Conservation (phyloP, 257 asterid species). For the Echium plantagineum region DNA sequence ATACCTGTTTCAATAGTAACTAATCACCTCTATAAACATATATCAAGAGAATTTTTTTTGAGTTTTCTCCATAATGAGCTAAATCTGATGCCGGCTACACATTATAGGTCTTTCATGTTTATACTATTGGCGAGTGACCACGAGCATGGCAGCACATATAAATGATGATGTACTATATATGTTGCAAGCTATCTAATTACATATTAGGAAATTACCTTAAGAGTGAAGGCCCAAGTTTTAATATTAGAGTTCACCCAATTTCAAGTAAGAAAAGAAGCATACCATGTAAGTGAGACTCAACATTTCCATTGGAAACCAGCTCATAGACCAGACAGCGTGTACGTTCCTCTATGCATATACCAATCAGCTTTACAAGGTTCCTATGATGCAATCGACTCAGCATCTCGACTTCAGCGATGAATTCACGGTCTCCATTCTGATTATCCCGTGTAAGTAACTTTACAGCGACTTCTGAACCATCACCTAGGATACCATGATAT, state of each 20-base stretch:
- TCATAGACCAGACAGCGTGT: slow-evolving; percentile 88
- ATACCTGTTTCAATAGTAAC: slow-evolving; percentile 42
- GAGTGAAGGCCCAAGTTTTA: not conserved
- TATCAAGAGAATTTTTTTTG: not conserved
- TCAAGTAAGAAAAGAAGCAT: slow-evolving; percentile 11
- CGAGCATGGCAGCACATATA: too few species aligned
- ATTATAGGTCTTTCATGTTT: too few species aligned
- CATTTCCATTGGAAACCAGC: slow-evolving; percentile 83
- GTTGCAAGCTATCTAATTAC: not conserved
- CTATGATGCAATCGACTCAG: slow-evolving; percentile 97
- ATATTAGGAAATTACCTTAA: not conserved
- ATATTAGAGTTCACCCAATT: not conserved
- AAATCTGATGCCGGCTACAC: too few species aligned
- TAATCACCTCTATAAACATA: slow-evolving; percentile 5
- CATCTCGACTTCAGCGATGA: slow-evolving; percentile 97
- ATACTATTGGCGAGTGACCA: too few species aligned
- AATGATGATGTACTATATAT: not conserved
- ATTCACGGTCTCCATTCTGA: slow-evolving; percentile 91
- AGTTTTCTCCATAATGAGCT: not conserved
- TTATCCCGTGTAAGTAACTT: slow-evolving; percentile 67
- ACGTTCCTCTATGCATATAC: slow-evolving; percentile 70
- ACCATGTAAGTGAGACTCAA: slow-evolving; percentile 99
- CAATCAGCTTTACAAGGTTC: slow-evolving; percentile 90
- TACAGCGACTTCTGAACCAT: slow-evolving; percentile 73
- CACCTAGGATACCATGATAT: slow-evolving; percentile 74